Evolutionary conservation across 2,329 filamentous ascomycete species (phyloP).

Genomic region (Remersonia thermophila): DNA sequence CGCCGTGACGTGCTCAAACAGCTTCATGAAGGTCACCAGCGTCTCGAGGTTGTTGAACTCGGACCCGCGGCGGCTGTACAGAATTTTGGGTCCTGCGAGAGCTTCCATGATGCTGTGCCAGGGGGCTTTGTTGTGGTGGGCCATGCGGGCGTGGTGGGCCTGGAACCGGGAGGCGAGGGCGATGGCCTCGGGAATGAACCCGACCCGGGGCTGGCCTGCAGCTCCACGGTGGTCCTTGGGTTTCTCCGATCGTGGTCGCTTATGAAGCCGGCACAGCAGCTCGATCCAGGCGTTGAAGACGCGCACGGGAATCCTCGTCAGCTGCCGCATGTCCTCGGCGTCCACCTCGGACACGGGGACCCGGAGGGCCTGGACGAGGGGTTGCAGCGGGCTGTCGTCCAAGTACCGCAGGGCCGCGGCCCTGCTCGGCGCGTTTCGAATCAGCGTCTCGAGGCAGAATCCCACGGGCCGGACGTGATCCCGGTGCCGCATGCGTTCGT

Average conservation of each 20-base stretch:
- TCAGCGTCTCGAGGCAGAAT: slow-evolving; percentile 44
- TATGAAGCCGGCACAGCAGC: slow-evolving; percentile 30
- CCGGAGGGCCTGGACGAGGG: slow-evolving; percentile 1
- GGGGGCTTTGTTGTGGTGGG: slow-evolving; percentile 21
- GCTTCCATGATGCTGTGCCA: slow-evolving; percentile 32
- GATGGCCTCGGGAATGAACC: slow-evolving; percentile 22
- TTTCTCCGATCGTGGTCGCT: background rate
- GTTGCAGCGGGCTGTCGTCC: slow-evolving; percentile 6
- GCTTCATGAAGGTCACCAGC: slow-evolving; percentile 22
- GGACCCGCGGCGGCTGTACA: slow-evolving; percentile 17
- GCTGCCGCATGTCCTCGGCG: slow-evolving; percentile 11
- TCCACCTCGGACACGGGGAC: slow-evolving; percentile 10
- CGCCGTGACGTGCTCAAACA: slow-evolving; percentile 20
- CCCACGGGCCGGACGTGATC: slow-evolving; percentile 40
- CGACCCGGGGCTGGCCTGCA: background rate
- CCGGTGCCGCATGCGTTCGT: slow-evolving; percentile 46
- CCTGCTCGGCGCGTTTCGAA: slow-evolving; percentile 39
- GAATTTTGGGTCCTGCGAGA: slow-evolving; percentile 25
- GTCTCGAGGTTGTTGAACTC: slow-evolving; percentile 21
- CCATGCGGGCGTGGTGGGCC: background rate
- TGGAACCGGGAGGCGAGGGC: slow-evolving; percentile 20
- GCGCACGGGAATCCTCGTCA: slow-evolving; percentile 19
- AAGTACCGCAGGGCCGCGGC: slow-evolving; percentile 34
- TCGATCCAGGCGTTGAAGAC: slow-evolving; percentile 39
- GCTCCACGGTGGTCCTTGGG: too few relatives aligned